Conservation (phyloP, 176 grass and related monocot genomes). For the Microstegium vimineum region DNA sequence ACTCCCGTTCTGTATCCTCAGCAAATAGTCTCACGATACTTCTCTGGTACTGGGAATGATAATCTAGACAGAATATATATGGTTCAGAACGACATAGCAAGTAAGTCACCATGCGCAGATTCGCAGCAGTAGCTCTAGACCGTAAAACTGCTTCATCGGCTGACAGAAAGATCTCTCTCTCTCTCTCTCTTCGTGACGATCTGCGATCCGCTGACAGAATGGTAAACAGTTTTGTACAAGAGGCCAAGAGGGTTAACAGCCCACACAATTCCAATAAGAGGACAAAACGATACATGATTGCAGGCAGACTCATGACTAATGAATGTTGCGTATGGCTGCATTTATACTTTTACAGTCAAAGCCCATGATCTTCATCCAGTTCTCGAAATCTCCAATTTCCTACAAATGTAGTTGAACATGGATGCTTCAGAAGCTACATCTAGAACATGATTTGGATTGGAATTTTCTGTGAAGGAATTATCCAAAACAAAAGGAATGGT, state of each 20-base stretch:
- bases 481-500: too few relatives aligned
- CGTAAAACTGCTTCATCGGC: neutral
- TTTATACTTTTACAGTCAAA: slow-evolving; percentile 82
- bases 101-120: neutral
- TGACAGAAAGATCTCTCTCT: slow-evolving; percentile 45
- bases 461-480: too few relatives aligned
- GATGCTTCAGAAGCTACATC: neutral
- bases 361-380: slow-evolving; percentile 84
- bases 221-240: neutral
- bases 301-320: slow-evolving; percentile 36
- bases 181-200: slow-evolving; percentile 24
- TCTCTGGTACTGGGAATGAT: too few relatives aligned
- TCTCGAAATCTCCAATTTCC: slow-evolving; percentile 76
- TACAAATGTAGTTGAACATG: neutral
- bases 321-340: slow-evolving; percentile 66
- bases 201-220: neutral
- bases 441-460: neutral
- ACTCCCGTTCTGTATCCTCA: neutral
- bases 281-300: neutral
- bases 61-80: neutral
- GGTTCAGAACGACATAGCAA: neutral
- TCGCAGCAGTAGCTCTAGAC: neutral
- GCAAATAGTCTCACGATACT: neutral
- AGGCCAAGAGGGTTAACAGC: neutral
- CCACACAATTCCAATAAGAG: neutral